phyloP scores from a whole-genome alignment of 768 basidiomycete species.

The Arthromyces matolae region DNA sequence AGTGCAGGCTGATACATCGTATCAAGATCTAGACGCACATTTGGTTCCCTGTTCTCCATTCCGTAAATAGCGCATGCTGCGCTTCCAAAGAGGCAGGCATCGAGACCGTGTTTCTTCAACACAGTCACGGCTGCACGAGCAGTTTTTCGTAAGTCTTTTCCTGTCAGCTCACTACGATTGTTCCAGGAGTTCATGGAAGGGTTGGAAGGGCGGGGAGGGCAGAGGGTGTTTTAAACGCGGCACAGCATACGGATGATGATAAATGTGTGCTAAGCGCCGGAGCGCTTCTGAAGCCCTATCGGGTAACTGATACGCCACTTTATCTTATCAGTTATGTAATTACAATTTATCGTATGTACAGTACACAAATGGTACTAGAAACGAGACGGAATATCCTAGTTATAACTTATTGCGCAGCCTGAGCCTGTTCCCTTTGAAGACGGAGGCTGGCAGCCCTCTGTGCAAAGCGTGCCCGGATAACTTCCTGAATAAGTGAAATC shows the following conservation, averaged over 20 bases:
- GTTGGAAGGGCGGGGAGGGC: no score
- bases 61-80: conserved; percentile 37
- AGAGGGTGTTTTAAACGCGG: no score
- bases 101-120: conserved; percentile 22
- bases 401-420: background rate
- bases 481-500: background rate
- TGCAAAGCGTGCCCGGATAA: background rate
- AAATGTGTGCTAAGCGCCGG: no score
- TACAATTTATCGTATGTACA: background rate
- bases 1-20: no score
- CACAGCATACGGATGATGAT: no score
- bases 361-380: background rate
- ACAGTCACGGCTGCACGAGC: conserved; percentile 23
- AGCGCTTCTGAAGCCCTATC: no score
- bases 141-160: conserved; percentile 22
- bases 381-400: background rate
- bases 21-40: no score
- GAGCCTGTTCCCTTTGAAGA: conserved; percentile 6
- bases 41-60: conserved; percentile 29
- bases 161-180: conserved; percentile 1
- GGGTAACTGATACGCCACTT: no score
- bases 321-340: background rate
- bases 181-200: no score
- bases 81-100: conserved; percentile 37
- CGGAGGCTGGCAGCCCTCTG: background rate